Percentiles rank a stretch among this genome's conserved stretches.
phyloP scores from a whole-genome alignment of 352 stramenopile genomes.

The Pythium guiyangense region DNA sequence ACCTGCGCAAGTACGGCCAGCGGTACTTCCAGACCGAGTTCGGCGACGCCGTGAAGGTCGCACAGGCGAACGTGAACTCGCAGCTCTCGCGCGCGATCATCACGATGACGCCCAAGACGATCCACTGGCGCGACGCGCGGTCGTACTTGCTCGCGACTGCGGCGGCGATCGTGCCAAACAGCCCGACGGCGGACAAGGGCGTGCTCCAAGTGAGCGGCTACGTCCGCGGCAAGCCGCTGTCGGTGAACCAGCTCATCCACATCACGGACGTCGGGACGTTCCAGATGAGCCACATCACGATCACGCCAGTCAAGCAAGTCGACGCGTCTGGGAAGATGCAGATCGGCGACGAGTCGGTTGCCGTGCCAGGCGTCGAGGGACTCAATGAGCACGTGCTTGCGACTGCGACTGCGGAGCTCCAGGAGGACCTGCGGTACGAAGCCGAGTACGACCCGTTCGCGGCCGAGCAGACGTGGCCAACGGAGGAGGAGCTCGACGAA shows the following conservation, averaged over 20 bases:
- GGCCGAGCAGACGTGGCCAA: slow-evolving; percentile 97
- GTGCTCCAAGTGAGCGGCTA: slow-evolving; percentile 93
- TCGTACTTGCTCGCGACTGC: slow-evolving; percentile 85
- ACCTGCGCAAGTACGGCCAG: slow-evolving; percentile 82
- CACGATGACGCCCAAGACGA: slow-evolving; percentile 74
- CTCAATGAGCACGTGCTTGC: slow-evolving; percentile 44
- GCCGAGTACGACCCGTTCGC: slow-evolving; percentile 93
- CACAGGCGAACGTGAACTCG: slow-evolving; percentile 67
- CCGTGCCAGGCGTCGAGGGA: slow-evolving; percentile 10
- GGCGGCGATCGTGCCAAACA: slow-evolving; percentile 60
- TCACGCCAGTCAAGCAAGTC: slow-evolving; percentile 38
- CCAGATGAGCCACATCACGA: slow-evolving; percentile 75
- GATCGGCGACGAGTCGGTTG: slow-evolving; percentile 21
- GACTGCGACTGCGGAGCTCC: slow-evolving; percentile 47
- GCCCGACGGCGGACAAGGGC: slow-evolving; percentile 37
- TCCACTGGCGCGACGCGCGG: slow-evolving; percentile 87
- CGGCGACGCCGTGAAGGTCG: slow-evolving; percentile 75
- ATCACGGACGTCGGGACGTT: slow-evolving; percentile 96
- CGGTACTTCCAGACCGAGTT: slow-evolving; percentile 91
- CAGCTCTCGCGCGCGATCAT: slow-evolving; percentile 81
- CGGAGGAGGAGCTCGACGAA: slow-evolving; percentile 93
- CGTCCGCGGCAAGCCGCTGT: slow-evolving; percentile 92
- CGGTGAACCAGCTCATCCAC: slow-evolving; percentile 95
- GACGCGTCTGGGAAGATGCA: slow-evolving; percentile 34
- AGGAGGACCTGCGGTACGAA: slow-evolving; percentile 82